Conservation (phyloP, 192 early-diverging fungal species). For the Endogone sp. region DNA sequence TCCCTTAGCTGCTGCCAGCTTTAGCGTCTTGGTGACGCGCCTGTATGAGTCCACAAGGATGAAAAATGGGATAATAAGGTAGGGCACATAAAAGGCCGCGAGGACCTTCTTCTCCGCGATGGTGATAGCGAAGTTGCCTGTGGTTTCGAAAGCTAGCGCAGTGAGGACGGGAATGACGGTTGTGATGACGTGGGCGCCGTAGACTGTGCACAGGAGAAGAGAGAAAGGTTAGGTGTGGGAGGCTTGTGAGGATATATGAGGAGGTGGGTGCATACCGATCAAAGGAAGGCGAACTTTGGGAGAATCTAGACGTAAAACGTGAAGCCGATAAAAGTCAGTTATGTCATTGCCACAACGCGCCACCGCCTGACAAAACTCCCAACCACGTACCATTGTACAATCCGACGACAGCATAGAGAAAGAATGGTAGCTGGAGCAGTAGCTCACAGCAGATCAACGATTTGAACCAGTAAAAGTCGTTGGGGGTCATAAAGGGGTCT, state of each 20-base stretch:
- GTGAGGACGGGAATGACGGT: neutral
- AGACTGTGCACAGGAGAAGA: neutral
- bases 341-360: no score
- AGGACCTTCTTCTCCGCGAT: neutral
- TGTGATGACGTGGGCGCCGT: neutral
- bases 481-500: neutral
- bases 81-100: neutral
- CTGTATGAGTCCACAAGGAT: neutral
- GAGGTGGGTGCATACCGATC: no score
- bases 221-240: neutral
- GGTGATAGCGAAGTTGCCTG: neutral
- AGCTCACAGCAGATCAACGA: neutral
- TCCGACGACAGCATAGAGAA: neutral
- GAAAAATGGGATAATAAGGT: neutral
- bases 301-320: neutral
- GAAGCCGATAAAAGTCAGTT: no score
- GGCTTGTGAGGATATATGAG: no score
- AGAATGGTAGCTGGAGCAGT: conserved; percentile 1
- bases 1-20: no score
- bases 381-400: neutral
- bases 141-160: neutral
- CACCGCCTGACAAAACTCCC: neutral
- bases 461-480: neutral
- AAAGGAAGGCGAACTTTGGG: neutral
- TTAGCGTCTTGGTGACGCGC: no score